These are phyloP conservation scores for Leccinum obscurum DNA, from an alignment of 768 basidiomycete genomes.

Conservation along the genomic window DNA sequence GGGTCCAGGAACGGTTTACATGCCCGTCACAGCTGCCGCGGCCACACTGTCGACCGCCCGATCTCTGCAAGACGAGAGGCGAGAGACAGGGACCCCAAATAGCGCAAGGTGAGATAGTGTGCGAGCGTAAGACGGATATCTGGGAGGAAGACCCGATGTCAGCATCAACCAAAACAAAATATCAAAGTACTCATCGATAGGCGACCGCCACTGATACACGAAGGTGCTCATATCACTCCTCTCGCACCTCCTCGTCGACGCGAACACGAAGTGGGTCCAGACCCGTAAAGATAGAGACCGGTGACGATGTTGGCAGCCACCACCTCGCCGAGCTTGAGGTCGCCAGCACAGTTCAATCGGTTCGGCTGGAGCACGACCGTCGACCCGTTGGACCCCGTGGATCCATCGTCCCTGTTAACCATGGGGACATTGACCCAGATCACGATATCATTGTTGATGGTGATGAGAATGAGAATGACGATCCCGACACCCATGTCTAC, in stretches of 20 bases:
- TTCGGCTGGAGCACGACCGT: conserved; percentile 26
- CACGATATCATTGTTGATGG: background rate
- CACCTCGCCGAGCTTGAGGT: conserved; percentile 21
- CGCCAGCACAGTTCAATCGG: conserved; percentile 22
- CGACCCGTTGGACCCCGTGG: background rate
- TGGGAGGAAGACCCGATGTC: background rate
- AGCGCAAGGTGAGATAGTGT: background rate
- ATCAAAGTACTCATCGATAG: conserved; percentile 50
- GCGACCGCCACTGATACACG: conserved; percentile 66
- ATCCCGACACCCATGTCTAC: too few relatives aligned
- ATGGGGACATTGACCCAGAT: background rate
- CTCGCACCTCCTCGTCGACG: conserved; percentile 13
- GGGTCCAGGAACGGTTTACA: too few relatives aligned
- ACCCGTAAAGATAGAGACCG: background rate
- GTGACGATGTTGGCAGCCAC: conserved; percentile 25
- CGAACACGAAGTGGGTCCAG: background rate
- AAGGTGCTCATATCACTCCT: conserved; percentile 42
- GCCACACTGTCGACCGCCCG: too few relatives aligned
- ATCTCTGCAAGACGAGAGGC: too few relatives aligned
- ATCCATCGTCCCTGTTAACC: background rate
- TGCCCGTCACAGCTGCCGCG: too few relatives aligned
- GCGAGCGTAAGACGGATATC: background rate
- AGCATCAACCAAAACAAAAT: background rate
- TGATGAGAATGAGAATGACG: too few relatives aligned
- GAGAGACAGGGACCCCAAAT: too few relatives aligned